A percentile compares a stretch with the other conserved stretches of the same genome.
These are phyloP conservation scores for Sugiyamaella novakii DNA, from an alignment of 1,139 yeast genomes.

Conservation along the genomic window DNA sequence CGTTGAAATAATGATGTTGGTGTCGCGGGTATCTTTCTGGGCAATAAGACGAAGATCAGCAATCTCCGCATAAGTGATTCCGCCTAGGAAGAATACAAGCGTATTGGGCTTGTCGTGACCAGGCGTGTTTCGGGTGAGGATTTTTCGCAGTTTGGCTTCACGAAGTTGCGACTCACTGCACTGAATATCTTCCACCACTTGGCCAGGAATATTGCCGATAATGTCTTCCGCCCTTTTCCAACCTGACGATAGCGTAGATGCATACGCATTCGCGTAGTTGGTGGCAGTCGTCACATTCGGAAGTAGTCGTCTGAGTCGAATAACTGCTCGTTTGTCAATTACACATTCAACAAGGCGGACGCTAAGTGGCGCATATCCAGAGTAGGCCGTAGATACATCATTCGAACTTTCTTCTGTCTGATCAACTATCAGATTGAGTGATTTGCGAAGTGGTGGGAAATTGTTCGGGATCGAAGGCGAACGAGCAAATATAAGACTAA, in stretches of 20 bases:
- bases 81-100: conserved; percentile 67
- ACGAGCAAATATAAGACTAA: conserved; percentile 44
- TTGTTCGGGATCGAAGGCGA: conserved; percentile 39
- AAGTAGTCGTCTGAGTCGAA: conserved; percentile 17
- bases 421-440: conserved; percentile 38
- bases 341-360: conserved; percentile 47
- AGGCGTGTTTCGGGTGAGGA: conserved; percentile 38
- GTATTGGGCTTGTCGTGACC: conserved; percentile 39
- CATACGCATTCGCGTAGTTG: conserved; percentile 11
- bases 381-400: conserved; percentile 45
- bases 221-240: conserved; percentile 44
- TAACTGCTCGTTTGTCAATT: conserved; percentile 37
- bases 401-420: conserved; percentile 34
- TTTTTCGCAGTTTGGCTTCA: conserved; percentile 43
- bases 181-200: conserved; percentile 42
- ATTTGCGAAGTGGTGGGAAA: conserved; percentile 34
- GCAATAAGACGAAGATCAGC: conserved; percentile 64
- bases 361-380: conserved; percentile 52
- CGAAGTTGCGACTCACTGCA: conserved; percentile 35
- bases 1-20: conserved; percentile 54
- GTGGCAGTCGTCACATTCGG: conserved; percentile 15
- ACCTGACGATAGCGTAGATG: conserved; percentile 27
- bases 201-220: conserved; percentile 42
- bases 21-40: conserved; percentile 35
- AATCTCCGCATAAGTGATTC: conserved; percentile 77